These are phyloP conservation scores for Mycena capillaripes DNA, from an alignment of 768 basidiomycete species.

Conservation along the genomic window DNA sequence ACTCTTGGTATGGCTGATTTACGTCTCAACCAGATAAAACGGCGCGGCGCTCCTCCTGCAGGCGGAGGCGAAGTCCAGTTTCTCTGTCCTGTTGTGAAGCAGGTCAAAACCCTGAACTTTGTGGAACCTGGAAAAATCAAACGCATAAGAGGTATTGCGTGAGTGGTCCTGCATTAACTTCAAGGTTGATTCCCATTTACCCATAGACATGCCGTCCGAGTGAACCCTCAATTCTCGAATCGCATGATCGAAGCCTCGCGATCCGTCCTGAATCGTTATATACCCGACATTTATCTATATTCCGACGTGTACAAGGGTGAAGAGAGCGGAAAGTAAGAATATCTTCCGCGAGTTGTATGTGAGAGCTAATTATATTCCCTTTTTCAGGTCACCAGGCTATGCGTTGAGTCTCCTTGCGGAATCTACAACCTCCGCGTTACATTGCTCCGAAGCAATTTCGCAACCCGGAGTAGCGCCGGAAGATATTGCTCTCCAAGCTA, in stretches of 20 bases:
- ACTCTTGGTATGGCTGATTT: not conserved
- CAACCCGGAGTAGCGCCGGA: slow-evolving; percentile 90
- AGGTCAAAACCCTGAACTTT: slow-evolving; percentile 94
- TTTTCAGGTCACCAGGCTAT: slow-evolving; percentile 93
- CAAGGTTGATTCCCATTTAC: slow-evolving; percentile 15
- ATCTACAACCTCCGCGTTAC: slow-evolving; percentile 90
- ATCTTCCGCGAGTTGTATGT: not conserved
- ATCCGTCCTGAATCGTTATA: slow-evolving; percentile 94
- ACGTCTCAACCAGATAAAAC: slow-evolving; percentile 79
- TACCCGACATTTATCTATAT: slow-evolving; percentile 98
- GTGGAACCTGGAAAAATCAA: slow-evolving; percentile 92
- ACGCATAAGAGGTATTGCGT: slow-evolving; percentile 97
- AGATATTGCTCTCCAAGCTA: slow-evolving; percentile 89
- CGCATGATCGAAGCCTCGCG: slow-evolving; percentile 96
- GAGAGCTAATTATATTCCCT: not conserved
- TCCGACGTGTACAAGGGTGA: slow-evolving; percentile 99
- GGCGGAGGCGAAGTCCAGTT: slow-evolving; percentile 97
- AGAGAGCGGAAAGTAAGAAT: slow-evolving; percentile 93
- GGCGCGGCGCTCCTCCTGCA: slow-evolving; percentile 89
- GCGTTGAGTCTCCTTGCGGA: slow-evolving; percentile 92
- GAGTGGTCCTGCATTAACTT: slow-evolving; percentile 49
- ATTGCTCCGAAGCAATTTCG: slow-evolving; percentile 90
- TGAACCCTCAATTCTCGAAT: slow-evolving; percentile 97
- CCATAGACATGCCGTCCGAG: slow-evolving; percentile 91
- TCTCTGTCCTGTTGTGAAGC: slow-evolving; percentile 91